These are phyloP conservation scores for Penicillium vulpinum DNA, from an alignment of 2,329 filamentous ascomycete species.

Conservation along the genomic window DNA sequence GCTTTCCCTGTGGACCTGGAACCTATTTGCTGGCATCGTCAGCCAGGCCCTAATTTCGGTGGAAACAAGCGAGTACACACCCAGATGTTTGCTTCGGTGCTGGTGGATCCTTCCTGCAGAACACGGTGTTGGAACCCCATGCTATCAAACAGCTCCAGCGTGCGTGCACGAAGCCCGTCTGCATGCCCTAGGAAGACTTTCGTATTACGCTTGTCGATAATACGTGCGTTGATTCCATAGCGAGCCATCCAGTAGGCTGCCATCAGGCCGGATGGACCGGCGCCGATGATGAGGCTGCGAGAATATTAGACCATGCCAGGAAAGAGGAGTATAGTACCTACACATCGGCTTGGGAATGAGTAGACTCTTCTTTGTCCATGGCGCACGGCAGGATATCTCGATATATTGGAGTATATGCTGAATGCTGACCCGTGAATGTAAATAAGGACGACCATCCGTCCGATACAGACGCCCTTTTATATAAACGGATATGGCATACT, in stretches of 20 bases:
- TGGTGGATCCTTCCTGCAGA: conserved; percentile 66
- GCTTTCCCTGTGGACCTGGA: conserved; percentile 53
- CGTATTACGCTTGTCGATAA: conserved; percentile 48
- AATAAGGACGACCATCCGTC: background rate
- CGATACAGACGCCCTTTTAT: background rate
- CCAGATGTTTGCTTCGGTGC: conserved; percentile 64
- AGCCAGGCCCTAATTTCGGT: background rate
- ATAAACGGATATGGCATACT: background rate
- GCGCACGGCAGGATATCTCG: background rate
- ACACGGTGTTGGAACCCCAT: conserved; percentile 66
- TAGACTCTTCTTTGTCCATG: background rate
- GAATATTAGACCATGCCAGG: background rate
- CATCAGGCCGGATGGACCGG: conserved; percentile 53
- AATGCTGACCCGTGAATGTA: background rate
- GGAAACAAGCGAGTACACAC: conserved; percentile 7
- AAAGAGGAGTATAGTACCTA: background rate
- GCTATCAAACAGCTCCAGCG: conserved; percentile 61
- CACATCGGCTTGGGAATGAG: conserved; percentile 3
- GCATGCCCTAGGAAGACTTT: conserved; percentile 37
- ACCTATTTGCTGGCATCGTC: conserved; percentile 9
- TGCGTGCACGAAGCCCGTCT: conserved; percentile 23
- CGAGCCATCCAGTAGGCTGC: conserved; percentile 53
- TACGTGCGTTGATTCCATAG: conserved; percentile 50
- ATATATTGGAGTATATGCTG: background rate
- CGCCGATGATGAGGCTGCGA: conserved; percentile 47